Evolutionary conservation across 768 basidiomycete genomes (phyloP), one percentile per base, ranked within the genome.

Genomic region (Hericium alpestre): DNA sequence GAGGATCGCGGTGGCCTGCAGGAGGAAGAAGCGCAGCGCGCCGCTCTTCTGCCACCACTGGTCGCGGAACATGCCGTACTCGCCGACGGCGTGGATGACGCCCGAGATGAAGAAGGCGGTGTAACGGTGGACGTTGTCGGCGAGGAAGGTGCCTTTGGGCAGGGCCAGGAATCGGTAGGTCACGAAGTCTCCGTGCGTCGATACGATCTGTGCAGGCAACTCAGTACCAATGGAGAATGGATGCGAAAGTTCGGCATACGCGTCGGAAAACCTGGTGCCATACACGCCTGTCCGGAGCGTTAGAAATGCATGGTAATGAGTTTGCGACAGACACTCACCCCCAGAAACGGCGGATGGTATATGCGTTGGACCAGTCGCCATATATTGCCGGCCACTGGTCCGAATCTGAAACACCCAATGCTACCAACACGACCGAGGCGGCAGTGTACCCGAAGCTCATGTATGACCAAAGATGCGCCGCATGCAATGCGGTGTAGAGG

Each of bases 311-410:
- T 32, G 4, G 32, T 1, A 10, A 32, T 32, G 7, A 8, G 32
- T 8, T 46, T n/a, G 43, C 9, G 43, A n/a, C 3, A n/a, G 15
- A 50, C 7, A 65, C 72, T 60, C 58, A 74, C 73, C 74, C 70
- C 76, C 75, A 77, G 25, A 72, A 67, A 6, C 66, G 65, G 16
- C 72, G 69, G 13, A 77, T 54, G 1, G 73, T 72, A 58, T 71
- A 75, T 7, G 71, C 71, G 23, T 76, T 69, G 9, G 53, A 49
- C 53, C 61, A 63, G 8, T 54, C 54, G 0, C 73, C 73, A 55
- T 72, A 76, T 9, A 74, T 20, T 20, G 65, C 66, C 1, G 74
- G 73, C 75, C 76, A 79, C 32, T 70, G 68, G 20, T 63, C 58
- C 0, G 73, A 72, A n/a, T 69, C 49, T n/a, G 67, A 67, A 4